These are phyloP conservation scores for Lactuca sativa DNA, from an alignment of 129 eudicot genomes.

Conservation along the genomic window DNA sequence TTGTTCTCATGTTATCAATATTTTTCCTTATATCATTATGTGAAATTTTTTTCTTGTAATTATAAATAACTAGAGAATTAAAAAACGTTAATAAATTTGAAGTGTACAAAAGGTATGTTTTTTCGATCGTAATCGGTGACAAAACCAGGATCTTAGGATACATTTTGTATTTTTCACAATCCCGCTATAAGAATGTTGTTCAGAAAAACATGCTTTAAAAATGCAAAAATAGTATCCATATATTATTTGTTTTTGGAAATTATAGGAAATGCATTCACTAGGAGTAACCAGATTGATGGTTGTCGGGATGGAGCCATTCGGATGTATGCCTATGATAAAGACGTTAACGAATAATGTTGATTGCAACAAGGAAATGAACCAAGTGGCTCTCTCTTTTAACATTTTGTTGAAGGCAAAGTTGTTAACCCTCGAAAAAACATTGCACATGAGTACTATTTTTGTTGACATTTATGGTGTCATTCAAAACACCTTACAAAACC, in stretches of 20 bases:
- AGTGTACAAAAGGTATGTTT: no score
- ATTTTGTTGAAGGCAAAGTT: conserved; percentile 31
- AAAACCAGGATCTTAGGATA: not conserved
- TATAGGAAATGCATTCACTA: conserved; percentile 38
- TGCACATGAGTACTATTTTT: conserved; percentile 29
- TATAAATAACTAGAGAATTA: no score
- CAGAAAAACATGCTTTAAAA: no score
- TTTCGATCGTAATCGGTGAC: no score
- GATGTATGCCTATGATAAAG: conserved; percentile 59
- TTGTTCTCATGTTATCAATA: no score
- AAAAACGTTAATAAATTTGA: no score
- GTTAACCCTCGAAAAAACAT: conserved; percentile 19
- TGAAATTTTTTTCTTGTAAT: no score
- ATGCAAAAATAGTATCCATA: not conserved
- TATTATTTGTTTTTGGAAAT: not conserved
- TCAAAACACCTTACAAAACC: conserved; percentile 24
- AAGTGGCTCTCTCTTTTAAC: conserved; percentile 59
- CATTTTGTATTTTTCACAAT: no score
- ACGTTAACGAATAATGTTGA: conserved; percentile 28
- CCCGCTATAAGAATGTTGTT: not conserved
- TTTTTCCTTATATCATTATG: no score
- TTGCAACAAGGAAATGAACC: conserved; percentile 47
- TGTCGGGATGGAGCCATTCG: conserved; percentile 59
- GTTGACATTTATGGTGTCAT: conserved; percentile 46
- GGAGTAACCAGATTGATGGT: conserved; percentile 60